These are phyloP conservation scores for Alternaria postmessia DNA, from an alignment of 2,329 filamentous ascomycete species.

Conservation along the genomic window DNA sequence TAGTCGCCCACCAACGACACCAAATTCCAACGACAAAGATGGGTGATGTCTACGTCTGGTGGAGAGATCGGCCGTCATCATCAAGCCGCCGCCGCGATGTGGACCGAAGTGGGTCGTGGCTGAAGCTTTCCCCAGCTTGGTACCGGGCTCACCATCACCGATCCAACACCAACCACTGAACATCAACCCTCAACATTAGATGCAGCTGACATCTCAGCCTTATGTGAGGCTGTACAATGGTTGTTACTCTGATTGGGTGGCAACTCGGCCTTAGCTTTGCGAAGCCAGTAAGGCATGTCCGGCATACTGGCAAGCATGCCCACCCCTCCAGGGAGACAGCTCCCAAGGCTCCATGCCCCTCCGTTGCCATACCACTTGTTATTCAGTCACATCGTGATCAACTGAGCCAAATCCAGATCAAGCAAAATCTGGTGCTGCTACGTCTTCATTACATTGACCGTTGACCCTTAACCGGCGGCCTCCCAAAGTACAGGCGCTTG, in stretches of 20 bases:
- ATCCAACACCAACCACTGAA: slow-evolving; percentile 19
- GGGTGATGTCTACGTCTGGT: slow-evolving; percentile 8
- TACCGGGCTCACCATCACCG: not conserved
- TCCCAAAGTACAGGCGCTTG: slow-evolving; percentile 3
- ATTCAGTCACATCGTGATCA: slow-evolving; percentile 1
- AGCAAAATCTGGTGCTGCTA: not conserved
- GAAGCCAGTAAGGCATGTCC: slow-evolving; percentile 19
- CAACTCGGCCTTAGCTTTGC: not conserved
- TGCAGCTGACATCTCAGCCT: slow-evolving; percentile 25
- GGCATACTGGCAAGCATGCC: slow-evolving; percentile 3
- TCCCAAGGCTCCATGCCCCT: slow-evolving; percentile 18
- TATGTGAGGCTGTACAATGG: slow-evolving; percentile 23
- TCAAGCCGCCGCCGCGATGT: slow-evolving; percentile 14
- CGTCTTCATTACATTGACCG: not conserved
- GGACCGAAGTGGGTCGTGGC: slow-evolving; percentile 20
- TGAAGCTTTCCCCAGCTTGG: slow-evolving; percentile 18
- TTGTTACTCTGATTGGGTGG: slow-evolving; percentile 11
- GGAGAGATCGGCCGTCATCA: slow-evolving; percentile 8
- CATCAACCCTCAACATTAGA: slow-evolving; percentile 19
- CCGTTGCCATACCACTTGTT: slow-evolving; percentile 15
- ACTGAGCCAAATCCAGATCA: not conserved
- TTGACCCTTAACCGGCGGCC: slow-evolving; percentile 4
- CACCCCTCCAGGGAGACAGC: slow-evolving; percentile 5
- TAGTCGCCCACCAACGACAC: not conserved
- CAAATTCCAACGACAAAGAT: not conserved